Evolutionary conservation across 2,329 filamentous ascomycete species (phyloP), one percentile per base, ranked within the genome.

Genomic region (Fusarium haematococcum): DNA sequence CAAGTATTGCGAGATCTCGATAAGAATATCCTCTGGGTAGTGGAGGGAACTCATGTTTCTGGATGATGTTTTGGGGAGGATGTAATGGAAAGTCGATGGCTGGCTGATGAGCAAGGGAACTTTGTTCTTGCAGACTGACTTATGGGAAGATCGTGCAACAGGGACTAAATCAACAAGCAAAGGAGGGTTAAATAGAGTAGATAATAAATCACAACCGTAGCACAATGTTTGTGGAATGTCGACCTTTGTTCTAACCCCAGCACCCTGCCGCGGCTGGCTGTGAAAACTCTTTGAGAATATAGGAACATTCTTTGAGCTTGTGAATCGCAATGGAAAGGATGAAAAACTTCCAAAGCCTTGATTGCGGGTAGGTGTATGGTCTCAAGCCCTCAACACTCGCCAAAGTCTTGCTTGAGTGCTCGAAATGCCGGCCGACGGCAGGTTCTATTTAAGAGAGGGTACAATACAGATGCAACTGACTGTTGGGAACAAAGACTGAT

Each of bases 1-100:
- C 5, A 69, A 35, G 35, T 71, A 30, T 11, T 35, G 25, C 13
- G 66, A 45, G 37, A 69, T 66, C 37, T 63, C 62, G 18, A 58
- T 50, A 35, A 66, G 41, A 13, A 71, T n/a, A 16, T 71, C 61
- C 7, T 59, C 30, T 20, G n/a, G 23, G n/a, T 14, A 37, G 16
- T 18, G 18, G 13, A 23, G 32, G 52, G n/a, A 16, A 6, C 32
- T 56, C 52, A 56, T 43, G 23, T 48, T 23, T 48, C 25, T 16
- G 18, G 41, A 8, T 45, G 41, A 45, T 23, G 20, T 14, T 45
- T 45, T 14, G 20, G 41, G 13, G 41, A 23, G 41, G 20, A 23
- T 8, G 11, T 4, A 6, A 6, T 45, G 11, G 20, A 4, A 11
- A 45, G 13, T 20, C 20, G 0, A 41, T 14, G 41, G 20, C n/a